phyloP scores from a whole-genome alignment of 2,329 filamentous ascomycete species.

The Stagonosporopsis cucurbitacearum region DNA sequence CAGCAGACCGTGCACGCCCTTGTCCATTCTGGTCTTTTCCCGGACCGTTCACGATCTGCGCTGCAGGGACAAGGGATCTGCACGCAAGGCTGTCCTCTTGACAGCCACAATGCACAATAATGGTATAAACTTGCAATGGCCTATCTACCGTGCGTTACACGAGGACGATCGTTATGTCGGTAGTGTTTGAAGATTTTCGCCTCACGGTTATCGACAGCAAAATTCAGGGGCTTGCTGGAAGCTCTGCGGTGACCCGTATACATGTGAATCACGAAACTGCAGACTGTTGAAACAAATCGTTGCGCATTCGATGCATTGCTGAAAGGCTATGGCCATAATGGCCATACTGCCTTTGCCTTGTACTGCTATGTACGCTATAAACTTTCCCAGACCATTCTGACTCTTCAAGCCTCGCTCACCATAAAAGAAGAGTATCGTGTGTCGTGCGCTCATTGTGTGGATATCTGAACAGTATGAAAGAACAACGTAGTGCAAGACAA shows the following conservation, averaged over 20 bases:
- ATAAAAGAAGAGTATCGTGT: slow-evolving; percentile 29
- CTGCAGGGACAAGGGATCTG: slow-evolving; percentile 17
- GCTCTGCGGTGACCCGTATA: neutral
- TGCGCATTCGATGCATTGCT: slow-evolving; percentile 1
- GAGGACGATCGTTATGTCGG: slow-evolving; percentile 7
- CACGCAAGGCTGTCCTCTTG: slow-evolving; percentile 3
- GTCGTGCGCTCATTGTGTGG: slow-evolving; percentile 33
- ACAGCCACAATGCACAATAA: slow-evolving; percentile 8
- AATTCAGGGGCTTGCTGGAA: neutral
- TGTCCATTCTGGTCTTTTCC: neutral
- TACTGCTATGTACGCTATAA: neutral
- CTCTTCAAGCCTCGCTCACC: neutral
- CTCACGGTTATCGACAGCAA: neutral
- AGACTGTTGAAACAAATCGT: neutral
- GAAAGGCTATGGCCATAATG: neutral
- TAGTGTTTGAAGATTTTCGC: slow-evolving; percentile 2
- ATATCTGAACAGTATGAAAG: slow-evolving; percentile 21
- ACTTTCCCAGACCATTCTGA: neutral
- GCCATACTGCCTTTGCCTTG: neutral
- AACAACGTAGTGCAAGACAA: neutral
- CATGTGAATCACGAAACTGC: neutral
- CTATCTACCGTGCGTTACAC: neutral
- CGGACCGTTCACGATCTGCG: slow-evolving; percentile 5
- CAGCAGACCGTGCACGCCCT: neutral
- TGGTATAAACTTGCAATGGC: neutral